Percentiles rank a stretch among this genome's conserved stretches.
Evolutionary conservation across 2,329 filamentous ascomycete genomes (phyloP).

Genomic region (Colletotrichum liriopes): DNA sequence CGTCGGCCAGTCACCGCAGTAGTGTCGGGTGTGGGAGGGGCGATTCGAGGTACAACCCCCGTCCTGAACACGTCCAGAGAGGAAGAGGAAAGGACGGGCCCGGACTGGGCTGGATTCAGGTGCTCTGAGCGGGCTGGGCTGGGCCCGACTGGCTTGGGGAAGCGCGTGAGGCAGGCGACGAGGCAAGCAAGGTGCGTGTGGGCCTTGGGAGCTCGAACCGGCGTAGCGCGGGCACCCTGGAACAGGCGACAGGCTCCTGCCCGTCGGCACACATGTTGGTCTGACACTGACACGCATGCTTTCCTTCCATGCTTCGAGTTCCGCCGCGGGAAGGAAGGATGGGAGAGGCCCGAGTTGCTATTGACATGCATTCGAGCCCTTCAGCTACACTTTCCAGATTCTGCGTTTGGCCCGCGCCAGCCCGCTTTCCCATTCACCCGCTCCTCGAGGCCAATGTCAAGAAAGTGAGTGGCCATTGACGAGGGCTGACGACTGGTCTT

Average conservation of each 20-base stretch:
- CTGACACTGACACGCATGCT: background rate
- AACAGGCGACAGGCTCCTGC: background rate
- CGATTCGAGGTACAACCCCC: background rate
- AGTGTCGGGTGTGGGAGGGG: conserved; percentile 5
- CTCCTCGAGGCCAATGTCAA: background rate
- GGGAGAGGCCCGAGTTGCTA: background rate
- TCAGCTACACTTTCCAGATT: background rate
- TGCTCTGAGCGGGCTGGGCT: conserved; percentile 10
- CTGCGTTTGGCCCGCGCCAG: background rate
- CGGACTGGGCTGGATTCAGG: conserved; percentile 8
- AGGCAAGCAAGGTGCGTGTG: conserved; percentile 8
- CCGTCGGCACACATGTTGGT: background rate
- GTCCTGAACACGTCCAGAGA: conserved; percentile 5
- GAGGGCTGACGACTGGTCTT: background rate
- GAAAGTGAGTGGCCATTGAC: background rate
- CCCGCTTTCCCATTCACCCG: background rate
- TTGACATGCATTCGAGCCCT: conserved; percentile 7
- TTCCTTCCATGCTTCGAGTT: background rate
- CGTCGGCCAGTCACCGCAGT: background rate
- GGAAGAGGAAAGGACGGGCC: conserved; percentile 13
- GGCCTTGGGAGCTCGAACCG: conserved; percentile 4
- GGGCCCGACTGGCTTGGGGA: conserved; percentile 1
- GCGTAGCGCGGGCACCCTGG: background rate
- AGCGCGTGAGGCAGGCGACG: background rate
- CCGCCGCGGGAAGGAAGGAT: background rate